phyloP scores from a whole-genome alignment of 805 yeast genomes.

The Yamadazyma akitaensis region DNA sequence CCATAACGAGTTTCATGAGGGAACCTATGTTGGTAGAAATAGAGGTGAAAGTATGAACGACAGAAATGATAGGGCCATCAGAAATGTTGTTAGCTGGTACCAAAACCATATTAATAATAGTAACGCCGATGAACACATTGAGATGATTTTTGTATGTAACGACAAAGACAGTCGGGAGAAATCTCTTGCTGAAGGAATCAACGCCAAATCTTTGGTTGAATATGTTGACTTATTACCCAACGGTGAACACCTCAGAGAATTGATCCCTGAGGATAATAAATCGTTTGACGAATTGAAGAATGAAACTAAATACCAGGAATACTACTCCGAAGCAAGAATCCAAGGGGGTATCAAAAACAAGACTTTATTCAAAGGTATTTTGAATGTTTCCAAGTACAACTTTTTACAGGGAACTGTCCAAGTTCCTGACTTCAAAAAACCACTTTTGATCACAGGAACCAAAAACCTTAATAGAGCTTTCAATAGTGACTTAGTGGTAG shows the following conservation, averaged over 20 bases:
- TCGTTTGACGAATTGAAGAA: slow-evolving; percentile 18
- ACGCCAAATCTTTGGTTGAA: slow-evolving; percentile 57
- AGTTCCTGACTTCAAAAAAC: slow-evolving; percentile 70
- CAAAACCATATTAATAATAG: slow-evolving; percentile 52
- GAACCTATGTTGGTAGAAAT: slow-evolving; percentile 62
- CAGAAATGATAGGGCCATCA: slow-evolving; percentile 86
- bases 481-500: slow-evolving; percentile 87
- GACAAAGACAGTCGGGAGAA: slow-evolving; percentile 64
- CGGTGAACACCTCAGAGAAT: slow-evolving; percentile 70
- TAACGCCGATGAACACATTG: slow-evolving; percentile 34
- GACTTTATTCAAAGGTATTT: slow-evolving; percentile 78
- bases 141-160: slow-evolving; percentile 65
- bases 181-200: slow-evolving; percentile 52
- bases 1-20: slow-evolving; percentile 84
- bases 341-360: slow-evolving; percentile 91
- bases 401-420: slow-evolving; percentile 82
- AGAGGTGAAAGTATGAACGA: slow-evolving; percentile 78
- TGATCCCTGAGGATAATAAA: slow-evolving; percentile 50
- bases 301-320: slow-evolving; percentile 69
- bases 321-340: slow-evolving; percentile 74
- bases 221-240: slow-evolving; percentile 71
- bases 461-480: slow-evolving; percentile 86
- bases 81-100: slow-evolving; percentile 73
- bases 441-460: slow-evolving; percentile 77
- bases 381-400: slow-evolving; percentile 81